These are phyloP conservation scores for Ophiobolus disseminans DNA, from an alignment of 2,329 filamentous ascomycete species.

Conservation along the genomic window DNA sequence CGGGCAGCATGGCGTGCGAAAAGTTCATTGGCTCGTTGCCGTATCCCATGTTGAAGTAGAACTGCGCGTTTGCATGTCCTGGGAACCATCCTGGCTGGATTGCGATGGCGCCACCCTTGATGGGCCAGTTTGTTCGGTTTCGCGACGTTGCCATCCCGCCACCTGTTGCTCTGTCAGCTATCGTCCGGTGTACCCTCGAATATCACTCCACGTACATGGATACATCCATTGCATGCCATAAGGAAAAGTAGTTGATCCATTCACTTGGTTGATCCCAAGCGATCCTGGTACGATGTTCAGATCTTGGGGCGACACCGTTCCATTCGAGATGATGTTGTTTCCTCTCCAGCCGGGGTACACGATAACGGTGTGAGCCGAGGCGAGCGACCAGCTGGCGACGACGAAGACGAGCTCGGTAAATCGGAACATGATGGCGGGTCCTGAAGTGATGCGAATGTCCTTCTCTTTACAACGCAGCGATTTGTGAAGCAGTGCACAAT, in stretches of 20 bases:
- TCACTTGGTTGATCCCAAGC: slow-evolving; percentile 55
- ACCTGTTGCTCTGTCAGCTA: slow-evolving; percentile 61
- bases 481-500: slow-evolving; percentile 12
- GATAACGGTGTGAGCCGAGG: slow-evolving; percentile 78
- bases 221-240: slow-evolving; percentile 97
- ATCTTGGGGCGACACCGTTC: slow-evolving; percentile 56
- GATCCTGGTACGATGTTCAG: slow-evolving; percentile 46
- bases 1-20: slow-evolving; percentile 79
- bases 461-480: slow-evolving; percentile 12
- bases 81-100: slow-evolving; percentile 97
- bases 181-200: no score
- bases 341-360: slow-evolving; percentile 87
- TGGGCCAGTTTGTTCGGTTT: slow-evolving; percentile 93
- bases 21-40: slow-evolving; percentile 85
- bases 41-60: slow-evolving; percentile 92
- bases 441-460: slow-evolving; percentile 7
- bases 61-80: slow-evolving; percentile 79
- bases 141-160: slow-evolving; percentile 78
- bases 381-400: slow-evolving; percentile 51
- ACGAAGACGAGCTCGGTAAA: slow-evolving; percentile 42
- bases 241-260: slow-evolving; percentile 65
- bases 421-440: slow-evolving; percentile 39
- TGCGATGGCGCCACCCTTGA: slow-evolving; percentile 82
- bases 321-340: slow-evolving; percentile 82
- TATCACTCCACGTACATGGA: slow-evolving; percentile 73